Evolutionary conservation across 768 basidiomycete species (phyloP), one percentile per base, ranked within the genome.

Genomic region (Suillus bovinus): DNA sequence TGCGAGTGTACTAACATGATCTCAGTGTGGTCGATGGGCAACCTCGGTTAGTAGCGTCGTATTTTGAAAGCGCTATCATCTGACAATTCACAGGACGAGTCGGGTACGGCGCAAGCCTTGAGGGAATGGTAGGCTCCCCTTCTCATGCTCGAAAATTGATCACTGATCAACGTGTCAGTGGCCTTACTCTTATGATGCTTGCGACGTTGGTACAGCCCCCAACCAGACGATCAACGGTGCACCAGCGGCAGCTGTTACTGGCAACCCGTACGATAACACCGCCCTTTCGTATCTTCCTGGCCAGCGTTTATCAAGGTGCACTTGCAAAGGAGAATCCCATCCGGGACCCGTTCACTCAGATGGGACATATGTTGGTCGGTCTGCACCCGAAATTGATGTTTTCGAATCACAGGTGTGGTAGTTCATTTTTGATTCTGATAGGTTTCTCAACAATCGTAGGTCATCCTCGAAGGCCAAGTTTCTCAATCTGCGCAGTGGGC

Each of bases 311-410:
- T 93, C 91, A 7, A 80, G 90, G 52, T 98, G 96, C 74, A 98
- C 96, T 2, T 98, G 96, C 71, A 75, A 81, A 14, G 87, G 87
- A 29, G 91, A 96, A 74, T 80, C 86, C 9, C 95, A 97, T 74
- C 96, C 96, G 4, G 96, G 96, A 10, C 95, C 95, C 27, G 74
- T 85, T 54, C 87, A 88, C 63, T 63, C 77, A 0, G 91, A 96
- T 66, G 94, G 94, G 34, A 81, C 87, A 3, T 95, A 85, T 69
- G 85, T 90, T 27, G 94, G 93, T 13, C 85, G 94, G 55, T 72
- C 88, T 33, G 91, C 94, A 5, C 94, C 94, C 2, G 94, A 96
- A 74, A 94, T 96, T 46, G 94, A 96, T 79, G 80, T 94, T 33
- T 87, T 96, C 70, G 94, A 96, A 78, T 90, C 94, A 8, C 86